Conservation (phyloP, 1,139 yeast species). For the Pichiaceae sp. region DNA sequence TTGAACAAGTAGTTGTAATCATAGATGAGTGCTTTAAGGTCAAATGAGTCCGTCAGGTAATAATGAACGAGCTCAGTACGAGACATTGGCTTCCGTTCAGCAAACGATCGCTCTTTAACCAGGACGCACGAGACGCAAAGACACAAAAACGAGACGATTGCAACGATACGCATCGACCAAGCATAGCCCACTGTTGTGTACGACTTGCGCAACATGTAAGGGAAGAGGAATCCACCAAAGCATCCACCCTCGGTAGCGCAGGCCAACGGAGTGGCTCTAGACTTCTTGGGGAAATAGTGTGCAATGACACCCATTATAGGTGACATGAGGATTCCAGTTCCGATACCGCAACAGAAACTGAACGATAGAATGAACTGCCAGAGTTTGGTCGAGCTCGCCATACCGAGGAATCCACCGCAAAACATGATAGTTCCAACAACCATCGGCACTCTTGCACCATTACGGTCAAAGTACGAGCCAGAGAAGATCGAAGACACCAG, state of each 20-base stretch:
- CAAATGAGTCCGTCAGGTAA: conserved; percentile 21
- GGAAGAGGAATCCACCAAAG: conserved; percentile 53
- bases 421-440: conserved; percentile 36
- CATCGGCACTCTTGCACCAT: conserved; percentile 41
- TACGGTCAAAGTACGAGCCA: conserved; percentile 50
- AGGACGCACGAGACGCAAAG: conserved; percentile 31
- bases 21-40: conserved; percentile 35
- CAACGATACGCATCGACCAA: conserved; percentile 56
- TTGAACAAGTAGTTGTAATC: conserved; percentile 32
- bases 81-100: conserved; percentile 6
- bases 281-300: conserved; percentile 49
- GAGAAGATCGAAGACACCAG: conserved; percentile 48
- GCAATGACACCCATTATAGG: conserved; percentile 53
- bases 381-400: conserved; percentile 43
- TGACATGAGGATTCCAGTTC: conserved; percentile 48
- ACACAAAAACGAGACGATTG: conserved; percentile 38
- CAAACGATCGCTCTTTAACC: conserved; percentile 32
- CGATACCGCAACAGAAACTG: conserved; percentile 47
- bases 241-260: conserved; percentile 56
- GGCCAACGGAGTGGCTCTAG: conserved; percentile 50
- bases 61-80: conserved; percentile 1
- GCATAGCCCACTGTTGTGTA: conserved; percentile 42
- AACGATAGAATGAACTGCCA: conserved; percentile 55
- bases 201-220: conserved; percentile 43
- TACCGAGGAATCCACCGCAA: conserved; percentile 40